Percentiles rank a stretch among this genome's conserved stretches.
Conservation (phyloP, 768 basidiomycete genomes). For the Hebeloma cylindrosporum region DNA sequence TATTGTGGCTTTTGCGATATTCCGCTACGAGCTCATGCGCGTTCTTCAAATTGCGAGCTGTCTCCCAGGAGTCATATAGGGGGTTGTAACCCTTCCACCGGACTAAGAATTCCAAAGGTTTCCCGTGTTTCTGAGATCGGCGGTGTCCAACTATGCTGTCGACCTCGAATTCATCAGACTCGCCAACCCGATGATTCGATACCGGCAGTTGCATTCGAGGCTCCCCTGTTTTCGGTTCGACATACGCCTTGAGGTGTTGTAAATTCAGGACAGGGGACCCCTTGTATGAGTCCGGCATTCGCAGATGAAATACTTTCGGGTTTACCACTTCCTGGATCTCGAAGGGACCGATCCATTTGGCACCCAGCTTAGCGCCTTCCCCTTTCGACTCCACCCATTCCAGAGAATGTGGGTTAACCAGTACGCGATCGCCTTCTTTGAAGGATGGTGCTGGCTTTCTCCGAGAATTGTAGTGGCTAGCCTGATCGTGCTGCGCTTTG, state of each 20-base stretch:
- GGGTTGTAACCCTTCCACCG: neutral
- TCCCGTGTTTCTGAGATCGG: neutral
- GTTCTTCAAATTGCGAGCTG: neutral
- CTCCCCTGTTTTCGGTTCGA: neutral
- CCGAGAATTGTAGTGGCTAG: neutral
- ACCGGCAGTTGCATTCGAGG: neutral
- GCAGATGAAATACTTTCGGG: neutral
- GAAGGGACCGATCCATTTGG: slow-evolving; percentile 3
- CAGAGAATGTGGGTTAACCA: neutral
- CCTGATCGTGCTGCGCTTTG: neutral
- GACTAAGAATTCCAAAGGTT: neutral
- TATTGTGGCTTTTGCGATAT: too few species aligned
- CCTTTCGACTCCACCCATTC: slow-evolving; percentile 2
- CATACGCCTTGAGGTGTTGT: slow-evolving; percentile 2
- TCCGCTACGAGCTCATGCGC: too few species aligned
- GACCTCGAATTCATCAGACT: neutral
- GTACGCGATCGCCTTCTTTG: neutral
- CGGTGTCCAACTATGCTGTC: neutral
- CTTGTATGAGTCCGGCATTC: neutral
- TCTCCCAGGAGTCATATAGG: neutral
- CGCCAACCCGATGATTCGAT: neutral
- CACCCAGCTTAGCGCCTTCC: neutral
- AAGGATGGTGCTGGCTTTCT: neutral
- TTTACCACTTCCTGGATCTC: neutral
- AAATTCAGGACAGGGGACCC: slow-evolving; percentile 3